phyloP scores from a whole-genome alignment of 768 basidiomycete species.

The Neoboletus brunneissimus region DNA sequence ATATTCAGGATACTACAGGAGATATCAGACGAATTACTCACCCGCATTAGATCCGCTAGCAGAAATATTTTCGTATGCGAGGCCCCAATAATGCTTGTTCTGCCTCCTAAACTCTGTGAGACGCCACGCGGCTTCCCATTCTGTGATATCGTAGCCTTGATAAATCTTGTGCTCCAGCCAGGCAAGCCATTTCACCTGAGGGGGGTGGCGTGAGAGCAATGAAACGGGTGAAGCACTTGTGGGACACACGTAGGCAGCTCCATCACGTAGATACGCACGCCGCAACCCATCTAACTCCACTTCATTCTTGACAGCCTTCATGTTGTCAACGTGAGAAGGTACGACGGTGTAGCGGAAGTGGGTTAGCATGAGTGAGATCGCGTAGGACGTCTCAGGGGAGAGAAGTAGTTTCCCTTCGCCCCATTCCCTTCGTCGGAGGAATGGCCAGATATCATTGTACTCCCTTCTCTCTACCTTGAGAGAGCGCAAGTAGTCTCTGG shows the following conservation, averaged over 20 bases:
- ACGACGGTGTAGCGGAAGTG: constrained; percentile 75
- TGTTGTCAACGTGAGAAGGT: constrained; percentile 66
- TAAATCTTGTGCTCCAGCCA: constrained; percentile 84
- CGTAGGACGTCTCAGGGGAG: constrained; percentile 72
- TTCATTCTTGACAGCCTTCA: constrained; percentile 88
- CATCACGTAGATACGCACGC: constrained; percentile 87
- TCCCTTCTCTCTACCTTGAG: constrained; percentile 57
- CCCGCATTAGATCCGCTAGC: constrained; percentile 87
- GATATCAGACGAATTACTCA: constrained; percentile 25
- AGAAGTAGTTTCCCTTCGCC: constrained; percentile 79
- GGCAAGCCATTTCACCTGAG: constrained; percentile 74
- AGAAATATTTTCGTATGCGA: constrained; percentile 88
- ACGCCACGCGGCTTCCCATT: constrained; percentile 88
- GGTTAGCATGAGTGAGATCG: constrained; percentile 82
- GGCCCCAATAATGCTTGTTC: constrained; percentile 73
- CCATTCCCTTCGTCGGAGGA: constrained; percentile 71
- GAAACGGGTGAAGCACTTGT: constrained; percentile 7
- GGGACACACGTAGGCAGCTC: constrained; percentile 70
- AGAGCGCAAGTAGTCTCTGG: constrained; percentile 54
- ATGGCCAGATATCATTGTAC: constrained; percentile 80
- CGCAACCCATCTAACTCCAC: constrained; percentile 80
- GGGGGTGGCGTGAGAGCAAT: constrained; percentile 10
- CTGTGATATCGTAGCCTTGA: constrained; percentile 79
- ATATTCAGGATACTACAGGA: not conserved
- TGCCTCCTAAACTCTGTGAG: constrained; percentile 73